These are phyloP conservation scores for Gossypium turneri DNA, from an alignment of 345 rosid species.

Conservation along the genomic window DNA sequence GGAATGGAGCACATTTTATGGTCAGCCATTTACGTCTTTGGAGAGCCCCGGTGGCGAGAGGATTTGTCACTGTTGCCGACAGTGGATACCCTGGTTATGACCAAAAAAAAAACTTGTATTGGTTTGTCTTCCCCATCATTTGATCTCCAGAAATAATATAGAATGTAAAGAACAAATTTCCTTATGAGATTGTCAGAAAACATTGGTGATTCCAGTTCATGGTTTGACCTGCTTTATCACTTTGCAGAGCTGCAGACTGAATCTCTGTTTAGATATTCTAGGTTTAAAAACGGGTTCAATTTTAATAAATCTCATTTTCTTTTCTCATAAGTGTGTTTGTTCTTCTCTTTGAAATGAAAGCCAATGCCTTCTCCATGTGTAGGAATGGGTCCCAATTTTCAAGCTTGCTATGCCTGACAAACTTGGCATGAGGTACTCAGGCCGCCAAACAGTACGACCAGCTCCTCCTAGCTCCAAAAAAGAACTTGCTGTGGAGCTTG, in stretches of 20 bases:
- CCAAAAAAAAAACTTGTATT: background rate
- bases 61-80: too few species aligned
- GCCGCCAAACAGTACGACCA: slow-evolving; percentile 75
- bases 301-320: background rate
- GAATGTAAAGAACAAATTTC: background rate
- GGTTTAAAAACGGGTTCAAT: background rate
- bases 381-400: slow-evolving; percentile 88
- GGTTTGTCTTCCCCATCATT: slow-evolving; percentile 11
- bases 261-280: slow-evolving; percentile 1
- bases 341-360: slow-evolving; percentile 3
- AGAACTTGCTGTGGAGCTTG: slow-evolving; percentile 37
- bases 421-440: slow-evolving; percentile 68
- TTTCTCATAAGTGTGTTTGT: slow-evolving; percentile 1
- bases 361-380: slow-evolving; percentile 18
- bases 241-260: background rate
- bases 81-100: too few species aligned
- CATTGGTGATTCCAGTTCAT: background rate
- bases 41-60: too few species aligned
- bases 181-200: background rate
- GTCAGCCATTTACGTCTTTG: too few species aligned
- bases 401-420: slow-evolving; percentile 74
- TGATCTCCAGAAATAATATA: background rate
- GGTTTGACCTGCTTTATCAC: background rate
- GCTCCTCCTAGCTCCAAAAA: slow-evolving; percentile 38
- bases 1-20: too few species aligned